These are phyloP conservation scores for Pyracantha coccinea DNA, from an alignment of 331 rosid genomes.

Conservation along the genomic window DNA sequence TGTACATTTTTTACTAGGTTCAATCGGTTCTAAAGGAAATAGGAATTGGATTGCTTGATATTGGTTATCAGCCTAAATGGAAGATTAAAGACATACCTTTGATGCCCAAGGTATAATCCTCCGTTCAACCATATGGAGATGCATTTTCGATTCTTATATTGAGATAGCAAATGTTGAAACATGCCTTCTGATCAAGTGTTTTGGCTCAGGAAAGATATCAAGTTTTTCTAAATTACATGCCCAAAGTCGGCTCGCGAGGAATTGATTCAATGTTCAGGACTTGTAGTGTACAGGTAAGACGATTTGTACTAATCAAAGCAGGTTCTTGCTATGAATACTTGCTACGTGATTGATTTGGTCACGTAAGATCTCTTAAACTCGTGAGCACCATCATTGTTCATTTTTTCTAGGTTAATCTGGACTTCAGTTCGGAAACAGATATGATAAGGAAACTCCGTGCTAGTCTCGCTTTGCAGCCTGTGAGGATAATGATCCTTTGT, in stretches of 20 bases:
- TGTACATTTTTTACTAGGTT: constrained; percentile 38
- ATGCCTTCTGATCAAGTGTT: constrained; percentile 20
- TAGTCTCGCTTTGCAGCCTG: constrained; percentile 95
- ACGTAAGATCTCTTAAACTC: not conserved
- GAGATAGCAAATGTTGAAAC: too few relatives aligned
- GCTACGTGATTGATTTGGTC: not conserved
- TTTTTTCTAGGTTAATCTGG: constrained; percentile 70
- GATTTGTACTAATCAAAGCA: not conserved
- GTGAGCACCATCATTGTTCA: not conserved
- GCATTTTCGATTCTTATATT: not conserved
- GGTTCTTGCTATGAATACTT: not conserved
- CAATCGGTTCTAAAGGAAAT: constrained; percentile 95
- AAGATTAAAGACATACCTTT: constrained; percentile 73
- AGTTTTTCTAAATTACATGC: constrained; percentile 92
- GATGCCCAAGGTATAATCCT: constrained; percentile 80
- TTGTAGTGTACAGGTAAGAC: constrained; percentile 85
- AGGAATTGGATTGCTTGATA: constrained; percentile 94
- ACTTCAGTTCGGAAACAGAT: constrained; percentile 88
- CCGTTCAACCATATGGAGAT: not conserved
- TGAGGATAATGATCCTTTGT: constrained; percentile 32
- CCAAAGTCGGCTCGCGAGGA: constrained; percentile 91
- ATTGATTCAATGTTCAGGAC: constrained; percentile 99
- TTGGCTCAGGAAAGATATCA: constrained; percentile 87
- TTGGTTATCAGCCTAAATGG: constrained; percentile 99
- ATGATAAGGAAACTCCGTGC: constrained; percentile 93